These are phyloP conservation scores for Mortierella sp. DNA, from an alignment of 371 early-diverging fungal species.

Conservation along the genomic window DNA sequence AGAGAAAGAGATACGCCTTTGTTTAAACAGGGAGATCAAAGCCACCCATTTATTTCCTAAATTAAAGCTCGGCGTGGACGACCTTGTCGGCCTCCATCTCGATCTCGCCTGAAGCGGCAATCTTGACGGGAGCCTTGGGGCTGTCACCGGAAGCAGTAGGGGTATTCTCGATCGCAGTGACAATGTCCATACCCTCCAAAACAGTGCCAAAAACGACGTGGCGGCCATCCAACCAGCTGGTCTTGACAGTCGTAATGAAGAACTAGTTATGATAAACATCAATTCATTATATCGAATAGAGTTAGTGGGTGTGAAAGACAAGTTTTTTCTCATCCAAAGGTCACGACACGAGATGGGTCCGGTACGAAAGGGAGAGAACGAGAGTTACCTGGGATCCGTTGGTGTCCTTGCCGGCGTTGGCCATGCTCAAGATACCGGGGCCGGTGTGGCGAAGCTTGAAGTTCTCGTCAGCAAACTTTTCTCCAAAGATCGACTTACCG, in stretches of 20 bases:
- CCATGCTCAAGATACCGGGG: constrained; percentile 93
- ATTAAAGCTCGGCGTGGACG: constrained; percentile 41
- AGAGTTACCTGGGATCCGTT: constrained; percentile 91
- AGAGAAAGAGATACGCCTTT: background rate
- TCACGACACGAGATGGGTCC: background rate
- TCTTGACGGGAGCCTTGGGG: constrained; percentile 76
- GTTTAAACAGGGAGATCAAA: background rate
- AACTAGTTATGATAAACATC: constrained; percentile 39
- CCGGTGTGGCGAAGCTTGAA: constrained; percentile 91
- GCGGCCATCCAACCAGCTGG: constrained; percentile 86
- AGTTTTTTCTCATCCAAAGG: background rate
- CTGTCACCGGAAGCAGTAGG: constrained; percentile 71
- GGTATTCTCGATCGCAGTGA: constrained; percentile 75
- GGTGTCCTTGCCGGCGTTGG: constrained; percentile 94
- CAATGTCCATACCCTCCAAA: constrained; percentile 86
- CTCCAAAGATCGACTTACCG: constrained; percentile 95
- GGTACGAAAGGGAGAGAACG: background rate
- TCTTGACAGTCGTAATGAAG: constrained; percentile 91
- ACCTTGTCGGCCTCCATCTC: constrained; percentile 37
- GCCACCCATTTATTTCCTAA: background rate
- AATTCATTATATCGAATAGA: background rate
- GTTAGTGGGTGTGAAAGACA: background rate
- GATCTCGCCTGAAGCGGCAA: constrained; percentile 84
- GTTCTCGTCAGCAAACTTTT: constrained; percentile 97
- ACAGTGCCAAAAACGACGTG: constrained; percentile 96